Evolutionary conservation across 2,329 filamentous ascomycete species (phyloP).

Genomic region (Fusarium ambrosium): DNA sequence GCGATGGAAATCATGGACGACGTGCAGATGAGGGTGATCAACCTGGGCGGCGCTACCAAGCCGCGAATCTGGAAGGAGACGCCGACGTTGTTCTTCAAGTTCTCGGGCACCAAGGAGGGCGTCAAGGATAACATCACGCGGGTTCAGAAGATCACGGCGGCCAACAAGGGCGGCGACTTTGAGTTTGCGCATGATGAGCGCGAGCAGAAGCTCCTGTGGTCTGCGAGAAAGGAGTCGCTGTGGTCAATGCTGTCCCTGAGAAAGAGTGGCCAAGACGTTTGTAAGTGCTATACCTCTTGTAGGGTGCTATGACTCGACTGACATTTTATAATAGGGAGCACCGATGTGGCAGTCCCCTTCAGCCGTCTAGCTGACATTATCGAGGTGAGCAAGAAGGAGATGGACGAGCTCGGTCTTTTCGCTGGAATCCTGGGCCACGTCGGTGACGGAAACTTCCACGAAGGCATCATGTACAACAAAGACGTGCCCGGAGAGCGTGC

Average conservation of each 20-base stretch:
- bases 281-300: conserved; percentile 55
- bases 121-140: conserved; percentile 81
- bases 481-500: conserved; percentile 76
- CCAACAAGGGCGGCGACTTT: conserved; percentile 75
- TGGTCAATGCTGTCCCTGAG: conserved; percentile 84
- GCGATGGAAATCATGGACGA: conserved; percentile 92
- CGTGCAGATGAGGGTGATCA: conserved; percentile 87
- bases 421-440: conserved; percentile 91
- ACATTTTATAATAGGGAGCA: conserved; percentile 69
- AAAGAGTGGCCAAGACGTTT: conserved; percentile 75
- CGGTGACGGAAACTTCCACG: conserved; percentile 95
- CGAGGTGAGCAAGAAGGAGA: conserved; percentile 89
- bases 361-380: conserved; percentile 79
- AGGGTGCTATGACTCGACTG: background rate
- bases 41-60: conserved; percentile 77
- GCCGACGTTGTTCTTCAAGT: conserved; percentile 88
- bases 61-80: conserved; percentile 79
- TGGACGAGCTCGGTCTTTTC: conserved; percentile 88
- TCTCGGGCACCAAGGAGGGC: conserved; percentile 82
- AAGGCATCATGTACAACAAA: conserved; percentile 89
- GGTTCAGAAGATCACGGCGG: conserved; percentile 76
- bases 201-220: conserved; percentile 84
- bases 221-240: conserved; percentile 84
- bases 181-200: conserved; percentile 80
- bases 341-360: conserved; percentile 87